phyloP scores from a whole-genome alignment of 805 yeast genomes.

The Lipomyces starkeyi region DNA sequence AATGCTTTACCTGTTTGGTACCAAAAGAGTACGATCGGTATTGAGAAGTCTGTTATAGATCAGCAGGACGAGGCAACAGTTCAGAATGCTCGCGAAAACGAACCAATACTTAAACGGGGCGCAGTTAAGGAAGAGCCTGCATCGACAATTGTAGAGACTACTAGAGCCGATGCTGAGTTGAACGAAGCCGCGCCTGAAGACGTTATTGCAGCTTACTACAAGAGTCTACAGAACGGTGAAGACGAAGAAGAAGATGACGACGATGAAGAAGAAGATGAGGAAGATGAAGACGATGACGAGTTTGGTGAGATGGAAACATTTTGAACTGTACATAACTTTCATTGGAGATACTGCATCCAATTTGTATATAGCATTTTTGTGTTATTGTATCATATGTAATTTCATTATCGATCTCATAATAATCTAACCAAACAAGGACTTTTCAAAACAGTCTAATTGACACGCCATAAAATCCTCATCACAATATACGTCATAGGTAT shows the following conservation, averaged over 20 bases:
- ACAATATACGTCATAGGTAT: constrained; percentile 19
- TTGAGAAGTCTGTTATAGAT: constrained; percentile 45
- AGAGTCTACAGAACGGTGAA: constrained; percentile 68
- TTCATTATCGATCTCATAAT: background rate
- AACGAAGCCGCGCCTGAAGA: constrained; percentile 57
- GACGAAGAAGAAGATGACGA: constrained; percentile 62
- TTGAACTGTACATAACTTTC: background rate
- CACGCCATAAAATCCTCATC: background rate
- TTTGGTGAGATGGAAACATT: constrained; percentile 20
- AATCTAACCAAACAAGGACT: background rate
- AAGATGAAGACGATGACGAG: constrained; percentile 44
- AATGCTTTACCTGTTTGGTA: constrained; percentile 98
- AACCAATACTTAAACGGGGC: background rate
- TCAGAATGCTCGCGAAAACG: constrained; percentile 15
- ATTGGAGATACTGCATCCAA: background rate
- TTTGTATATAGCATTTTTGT: background rate
- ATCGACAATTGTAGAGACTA: constrained; percentile 36
- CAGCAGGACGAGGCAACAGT: background rate
- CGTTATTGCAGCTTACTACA: constrained; percentile 68
- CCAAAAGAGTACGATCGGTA: constrained; percentile 86
- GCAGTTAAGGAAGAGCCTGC: background rate
- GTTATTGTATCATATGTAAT: background rate
- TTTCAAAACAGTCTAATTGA: background rate
- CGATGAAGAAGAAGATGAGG: constrained; percentile 48
- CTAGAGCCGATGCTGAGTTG: constrained; percentile 32